Percentiles rank a stretch among this genome's conserved stretches.
These are phyloP conservation scores for Jackrogersella multiformis DNA, from an alignment of 495 filamentous ascomycete species.

Conservation along the genomic window DNA sequence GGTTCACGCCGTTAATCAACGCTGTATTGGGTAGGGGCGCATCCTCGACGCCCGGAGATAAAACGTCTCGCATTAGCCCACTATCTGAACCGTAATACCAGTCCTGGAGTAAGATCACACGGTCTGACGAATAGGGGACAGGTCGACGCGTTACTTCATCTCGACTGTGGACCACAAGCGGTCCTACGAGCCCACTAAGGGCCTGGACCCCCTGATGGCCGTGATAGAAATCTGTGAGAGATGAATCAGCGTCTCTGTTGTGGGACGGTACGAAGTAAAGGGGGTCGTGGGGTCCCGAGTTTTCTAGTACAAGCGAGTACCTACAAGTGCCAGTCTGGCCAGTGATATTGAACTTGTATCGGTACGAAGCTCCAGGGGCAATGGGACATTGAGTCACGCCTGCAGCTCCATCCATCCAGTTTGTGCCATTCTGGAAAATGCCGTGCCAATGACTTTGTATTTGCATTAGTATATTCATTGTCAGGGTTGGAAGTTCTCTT, in stretches of 20 bases:
- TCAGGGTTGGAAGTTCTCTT: too few species aligned
- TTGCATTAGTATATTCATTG: too few species aligned
- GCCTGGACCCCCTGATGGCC: constrained; percentile 54
- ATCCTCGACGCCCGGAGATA: constrained; percentile 62
- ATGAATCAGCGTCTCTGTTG: constrained; percentile 42
- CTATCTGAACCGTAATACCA: constrained; percentile 66
- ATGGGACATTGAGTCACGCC: constrained; percentile 76
- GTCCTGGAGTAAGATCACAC: constrained; percentile 65
- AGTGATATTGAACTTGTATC: constrained; percentile 55
- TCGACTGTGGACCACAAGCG: constrained; percentile 62
- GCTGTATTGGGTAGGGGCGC: constrained; percentile 70
- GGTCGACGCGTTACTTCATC: constrained; percentile 53
- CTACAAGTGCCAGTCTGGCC: constrained; percentile 59
- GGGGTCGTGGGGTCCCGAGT: constrained; percentile 2
- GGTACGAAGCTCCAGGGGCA: constrained; percentile 59
- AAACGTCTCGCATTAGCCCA: constrained; percentile 58
- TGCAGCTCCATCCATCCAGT: constrained; percentile 69
- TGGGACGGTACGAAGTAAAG: neutral
- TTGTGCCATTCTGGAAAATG: constrained; percentile 68
- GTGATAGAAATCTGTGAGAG: constrained; percentile 50
- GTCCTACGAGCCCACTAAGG: constrained; percentile 65
- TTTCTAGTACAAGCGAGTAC: constrained; percentile 40
- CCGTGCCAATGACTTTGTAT: constrained; percentile 80
- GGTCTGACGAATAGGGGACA: constrained; percentile 59
- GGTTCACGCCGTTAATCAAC: constrained; percentile 71